Conservation (phyloP, 352 stramenopile genomes). For the Phytophthora podocarpi region DNA sequence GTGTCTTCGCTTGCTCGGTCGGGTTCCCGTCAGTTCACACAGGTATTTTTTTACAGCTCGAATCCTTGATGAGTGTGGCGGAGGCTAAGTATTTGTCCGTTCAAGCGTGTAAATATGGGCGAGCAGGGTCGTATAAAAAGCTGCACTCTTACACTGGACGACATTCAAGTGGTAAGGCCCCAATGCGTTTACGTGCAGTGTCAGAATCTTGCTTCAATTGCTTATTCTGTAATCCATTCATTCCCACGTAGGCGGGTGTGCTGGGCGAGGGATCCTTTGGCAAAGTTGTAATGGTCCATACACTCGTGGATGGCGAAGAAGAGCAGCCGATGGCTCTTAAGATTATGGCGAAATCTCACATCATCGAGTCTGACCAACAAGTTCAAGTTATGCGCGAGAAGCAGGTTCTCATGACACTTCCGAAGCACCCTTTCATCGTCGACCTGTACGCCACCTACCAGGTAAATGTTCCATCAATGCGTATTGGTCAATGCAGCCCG, state of each 20-base stretch:
- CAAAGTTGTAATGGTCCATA: slow-evolving; percentile 93
- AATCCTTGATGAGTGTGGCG: neutral
- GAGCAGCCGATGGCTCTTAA: slow-evolving; percentile 90
- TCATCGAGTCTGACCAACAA: slow-evolving; percentile 93
- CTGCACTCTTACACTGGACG: slow-evolving; percentile 58
- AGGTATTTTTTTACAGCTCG: slow-evolving; percentile 25
- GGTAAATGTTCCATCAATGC: slow-evolving; percentile 18
- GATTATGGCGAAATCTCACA: slow-evolving; percentile 92
- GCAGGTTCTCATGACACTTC: slow-evolving; percentile 86
- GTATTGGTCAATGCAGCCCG: neutral
- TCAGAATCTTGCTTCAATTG: neutral
- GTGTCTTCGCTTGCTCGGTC: slow-evolving; percentile 55
- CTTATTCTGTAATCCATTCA: neutral
- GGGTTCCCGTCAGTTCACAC: slow-evolving; percentile 63
- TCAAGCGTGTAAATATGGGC: slow-evolving; percentile 56
- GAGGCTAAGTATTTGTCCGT: slow-evolving; percentile 3
- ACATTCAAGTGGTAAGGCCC: slow-evolving; percentile 64
- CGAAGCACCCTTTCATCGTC: slow-evolving; percentile 92
- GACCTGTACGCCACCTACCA: slow-evolving; percentile 91
- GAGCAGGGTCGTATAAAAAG: slow-evolving; percentile 52
- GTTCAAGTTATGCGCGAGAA: slow-evolving; percentile 94
- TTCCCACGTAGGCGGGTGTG: slow-evolving; percentile 63
- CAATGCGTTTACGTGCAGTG: neutral
- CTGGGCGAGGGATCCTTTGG: slow-evolving; percentile 96
- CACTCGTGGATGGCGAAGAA: slow-evolving; percentile 55